These are phyloP conservation scores for Erythrophleum ivorense DNA, from an alignment of 331 rosid genomes.

Conservation along the genomic window DNA sequence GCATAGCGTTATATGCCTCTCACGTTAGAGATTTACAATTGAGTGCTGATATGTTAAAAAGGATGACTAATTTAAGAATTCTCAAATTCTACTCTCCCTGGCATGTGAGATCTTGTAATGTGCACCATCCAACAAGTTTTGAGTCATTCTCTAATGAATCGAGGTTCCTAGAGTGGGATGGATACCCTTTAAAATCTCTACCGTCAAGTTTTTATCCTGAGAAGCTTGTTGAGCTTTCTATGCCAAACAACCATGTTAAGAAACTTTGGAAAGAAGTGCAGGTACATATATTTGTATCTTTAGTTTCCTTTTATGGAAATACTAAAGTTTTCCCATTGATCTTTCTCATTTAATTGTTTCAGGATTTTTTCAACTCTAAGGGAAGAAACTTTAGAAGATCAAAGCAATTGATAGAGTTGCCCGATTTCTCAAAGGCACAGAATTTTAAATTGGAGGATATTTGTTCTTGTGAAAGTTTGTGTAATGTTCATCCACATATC, in stretches of 20 bases:
- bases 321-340: neutral
- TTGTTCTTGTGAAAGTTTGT: neutral
- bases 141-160: neutral
- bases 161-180: conserved; percentile 14
- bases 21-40: neutral
- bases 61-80: conserved; percentile 39
- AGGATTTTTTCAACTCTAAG: neutral
- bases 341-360: neutral
- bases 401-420: neutral
- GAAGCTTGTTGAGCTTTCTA: conserved; percentile 1
- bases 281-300: neutral
- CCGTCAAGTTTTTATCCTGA: conserved; percentile 1
- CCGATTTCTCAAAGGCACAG: neutral
- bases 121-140: neutral
- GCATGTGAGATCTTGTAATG: neutral
- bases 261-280: neutral
- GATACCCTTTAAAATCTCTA: neutral
- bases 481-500: neutral
- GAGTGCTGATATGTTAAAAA: neutral
- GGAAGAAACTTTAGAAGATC: neutral
- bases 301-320: neutral
- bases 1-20: conserved; percentile 4
- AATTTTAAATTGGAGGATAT: neutral
- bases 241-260: neutral
- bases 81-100: neutral